A percentile compares a stretch with the other conserved stretches of the same genome.
Evolutionary conservation across 108 stramenopile species (phyloP).

Genomic region (Skeletonema costatum): DNA sequence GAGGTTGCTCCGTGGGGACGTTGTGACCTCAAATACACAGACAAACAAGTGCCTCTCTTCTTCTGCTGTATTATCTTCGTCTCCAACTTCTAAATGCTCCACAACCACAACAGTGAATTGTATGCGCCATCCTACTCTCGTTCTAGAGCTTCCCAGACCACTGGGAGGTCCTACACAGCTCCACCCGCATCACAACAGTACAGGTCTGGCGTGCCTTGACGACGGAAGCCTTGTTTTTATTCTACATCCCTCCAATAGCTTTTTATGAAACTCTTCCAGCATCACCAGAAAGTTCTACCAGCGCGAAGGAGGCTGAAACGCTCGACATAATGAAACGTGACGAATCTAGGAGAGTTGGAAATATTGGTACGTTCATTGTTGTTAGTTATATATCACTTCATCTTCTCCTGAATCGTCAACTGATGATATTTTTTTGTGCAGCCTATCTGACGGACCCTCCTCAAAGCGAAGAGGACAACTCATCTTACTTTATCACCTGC

Average conservation of each 20-base stretch:
- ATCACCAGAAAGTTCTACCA: background rate
- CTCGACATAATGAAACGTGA: constrained; percentile 7
- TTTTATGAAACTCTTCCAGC: constrained; percentile 42
- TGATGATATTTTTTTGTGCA: background rate
- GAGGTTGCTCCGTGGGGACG: constrained; percentile 12
- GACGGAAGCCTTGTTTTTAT: constrained; percentile 67
- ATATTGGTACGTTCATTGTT: constrained; percentile 6
- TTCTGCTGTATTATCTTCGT: background rate
- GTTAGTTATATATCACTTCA: background rate
- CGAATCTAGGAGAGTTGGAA: constrained; percentile 7
- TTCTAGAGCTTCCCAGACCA: constrained; percentile 54
- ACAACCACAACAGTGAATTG: background rate
- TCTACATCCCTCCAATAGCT: constrained; percentile 49
- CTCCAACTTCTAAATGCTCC: background rate
- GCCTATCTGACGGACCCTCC: background rate
- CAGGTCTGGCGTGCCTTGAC: constrained; percentile 62
- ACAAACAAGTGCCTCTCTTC: background rate
- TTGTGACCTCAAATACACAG: constrained; percentile 5
- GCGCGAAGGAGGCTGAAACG: background rate
- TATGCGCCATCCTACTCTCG: constrained; percentile 39
- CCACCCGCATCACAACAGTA: constrained; percentile 56
- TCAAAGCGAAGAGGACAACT: background rate
- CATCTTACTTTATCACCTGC: constrained; percentile 48
- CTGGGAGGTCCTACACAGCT: constrained; percentile 64
- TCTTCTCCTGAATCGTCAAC: background rate